Percentiles rank a stretch among this genome's conserved stretches.
These are phyloP conservation scores for Planoprotostelium fungivorum DNA, from an alignment of 78 protist species.

Conservation along the genomic window DNA sequence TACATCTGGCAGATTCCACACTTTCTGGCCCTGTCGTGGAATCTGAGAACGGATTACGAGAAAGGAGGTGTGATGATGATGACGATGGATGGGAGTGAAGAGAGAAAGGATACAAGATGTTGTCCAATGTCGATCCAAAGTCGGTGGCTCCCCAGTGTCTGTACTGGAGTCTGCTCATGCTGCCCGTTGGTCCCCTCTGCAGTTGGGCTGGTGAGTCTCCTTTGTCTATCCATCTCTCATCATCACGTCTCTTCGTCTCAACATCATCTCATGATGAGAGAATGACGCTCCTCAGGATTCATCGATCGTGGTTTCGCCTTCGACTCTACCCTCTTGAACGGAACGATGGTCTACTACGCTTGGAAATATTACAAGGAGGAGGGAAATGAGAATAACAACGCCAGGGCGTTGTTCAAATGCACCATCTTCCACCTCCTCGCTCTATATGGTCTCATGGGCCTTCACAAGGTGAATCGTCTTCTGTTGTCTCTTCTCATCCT, in stretches of 20 bases:
- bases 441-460: neutral
- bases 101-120: neutral
- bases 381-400: neutral
- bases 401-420: neutral
- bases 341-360: neutral
- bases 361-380: neutral
- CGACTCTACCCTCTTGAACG: neutral
- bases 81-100: too few species aligned
- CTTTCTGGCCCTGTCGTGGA: constrained; percentile 82
- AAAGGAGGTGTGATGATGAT: constrained; percentile 64
- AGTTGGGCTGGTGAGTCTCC: neutral
- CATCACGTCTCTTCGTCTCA: too few species aligned
- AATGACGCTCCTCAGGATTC: neutral
- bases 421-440: neutral
- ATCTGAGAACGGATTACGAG: constrained; percentile 33
- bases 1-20: constrained; percentile 94
- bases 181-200: neutral
- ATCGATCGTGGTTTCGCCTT: neutral
- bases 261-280: neutral
- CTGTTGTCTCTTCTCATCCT: too few species aligned
- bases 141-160: neutral
- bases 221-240: too few species aligned
- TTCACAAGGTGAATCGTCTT: neutral
- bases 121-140: neutral
- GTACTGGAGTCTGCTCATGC: neutral